phyloP scores from a whole-genome alignment of 2,329 filamentous ascomycete genomes.

The Xenoacremonium recifei region DNA sequence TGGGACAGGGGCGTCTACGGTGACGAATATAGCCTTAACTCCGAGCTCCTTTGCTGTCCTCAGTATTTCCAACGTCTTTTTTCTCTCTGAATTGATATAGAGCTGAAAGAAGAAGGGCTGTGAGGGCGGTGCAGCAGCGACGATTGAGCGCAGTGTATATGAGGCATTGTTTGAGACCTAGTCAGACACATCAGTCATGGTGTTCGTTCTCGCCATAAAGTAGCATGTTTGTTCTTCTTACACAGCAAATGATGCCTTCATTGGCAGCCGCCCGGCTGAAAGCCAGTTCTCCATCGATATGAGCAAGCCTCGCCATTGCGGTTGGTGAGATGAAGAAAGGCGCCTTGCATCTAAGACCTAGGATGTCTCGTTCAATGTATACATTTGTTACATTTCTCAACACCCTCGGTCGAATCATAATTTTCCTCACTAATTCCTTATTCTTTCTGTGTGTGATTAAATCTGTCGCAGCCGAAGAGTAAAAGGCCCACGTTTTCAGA shows the following conservation, averaged over 20 bases:
- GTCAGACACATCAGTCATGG: conserved; percentile 39
- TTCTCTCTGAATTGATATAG: conserved; percentile 56
- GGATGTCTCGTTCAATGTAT: conserved; percentile 21
- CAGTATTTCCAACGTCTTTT: conserved; percentile 34
- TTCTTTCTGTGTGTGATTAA: conserved; percentile 49
- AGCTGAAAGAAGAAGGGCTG: conserved; percentile 60
- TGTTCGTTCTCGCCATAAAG: not conserved
- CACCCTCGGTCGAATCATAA: conserved; percentile 52
- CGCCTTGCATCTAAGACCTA: conserved; percentile 26
- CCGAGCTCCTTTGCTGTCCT: conserved; percentile 62
- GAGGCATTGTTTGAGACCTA: conserved; percentile 56
- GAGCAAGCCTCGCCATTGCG: conserved; percentile 59
- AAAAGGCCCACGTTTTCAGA: conserved; percentile 54
- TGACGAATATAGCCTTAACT: conserved; percentile 60
- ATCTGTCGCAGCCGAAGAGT: conserved; percentile 53
- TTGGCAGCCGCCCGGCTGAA: conserved; percentile 47
- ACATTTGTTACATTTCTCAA: conserved; percentile 45
- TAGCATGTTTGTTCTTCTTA: conserved; percentile 23
- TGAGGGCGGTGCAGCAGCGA: conserved; percentile 18
- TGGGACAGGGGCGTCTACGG: conserved; percentile 56
- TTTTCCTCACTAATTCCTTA: conserved; percentile 44
- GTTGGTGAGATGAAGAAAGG: conserved; percentile 63
- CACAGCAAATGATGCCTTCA: conserved; percentile 48
- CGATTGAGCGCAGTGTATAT: conserved; percentile 54
- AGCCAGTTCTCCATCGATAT: conserved; percentile 58